Evolutionary conservation across 2,329 filamentous ascomycete genomes (phyloP).

Genomic region (Cryphonectria radicalis): DNA sequence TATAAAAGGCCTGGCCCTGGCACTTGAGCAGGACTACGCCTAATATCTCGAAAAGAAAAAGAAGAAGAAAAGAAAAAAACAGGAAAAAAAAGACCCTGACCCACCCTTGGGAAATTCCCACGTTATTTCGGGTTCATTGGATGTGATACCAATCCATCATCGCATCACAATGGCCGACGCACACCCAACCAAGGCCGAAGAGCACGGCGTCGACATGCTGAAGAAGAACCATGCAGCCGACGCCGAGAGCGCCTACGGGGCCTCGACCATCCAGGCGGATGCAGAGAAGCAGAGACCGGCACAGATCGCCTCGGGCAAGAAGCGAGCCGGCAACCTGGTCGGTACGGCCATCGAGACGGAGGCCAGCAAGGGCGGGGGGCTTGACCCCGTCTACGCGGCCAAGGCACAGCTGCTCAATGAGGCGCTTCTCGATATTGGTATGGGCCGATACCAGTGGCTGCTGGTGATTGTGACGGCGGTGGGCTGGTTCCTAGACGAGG

Average conservation of each 20-base stretch:
- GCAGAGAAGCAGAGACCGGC: conserved; percentile 11
- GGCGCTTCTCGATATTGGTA: conserved; percentile 15
- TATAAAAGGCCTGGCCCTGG: not conserved
- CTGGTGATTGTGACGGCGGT: conserved; percentile 7
- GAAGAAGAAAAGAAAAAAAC: too few relatives aligned
- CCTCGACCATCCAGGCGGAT: conserved; percentile 13
- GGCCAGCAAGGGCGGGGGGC: not conserved
- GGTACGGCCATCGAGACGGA: conserved; percentile 11
- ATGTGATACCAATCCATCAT: too few relatives aligned
- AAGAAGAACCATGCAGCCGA: conserved; percentile 9
- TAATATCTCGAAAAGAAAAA: not conserved
- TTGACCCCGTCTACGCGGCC: conserved; percentile 11
- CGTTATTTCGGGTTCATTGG: too few relatives aligned
- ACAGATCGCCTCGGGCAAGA: conserved; percentile 7
- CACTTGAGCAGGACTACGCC: not conserved
- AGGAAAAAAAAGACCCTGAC: too few relatives aligned
- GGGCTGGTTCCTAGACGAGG: conserved; percentile 15
- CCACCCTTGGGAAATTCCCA: not conserved
- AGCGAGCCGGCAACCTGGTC: conserved; percentile 9
- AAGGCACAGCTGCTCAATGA: conserved; percentile 19
- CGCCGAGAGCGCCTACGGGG: conserved; percentile 13
- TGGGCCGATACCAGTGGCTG: conserved; percentile 19
- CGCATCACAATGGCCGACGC: not conserved
- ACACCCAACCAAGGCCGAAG: not conserved
- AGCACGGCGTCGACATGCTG: conserved; percentile 1